Evolutionary conservation across 768 basidiomycete species (phyloP).

Genomic region (Lactifluus subvellereus): DNA sequence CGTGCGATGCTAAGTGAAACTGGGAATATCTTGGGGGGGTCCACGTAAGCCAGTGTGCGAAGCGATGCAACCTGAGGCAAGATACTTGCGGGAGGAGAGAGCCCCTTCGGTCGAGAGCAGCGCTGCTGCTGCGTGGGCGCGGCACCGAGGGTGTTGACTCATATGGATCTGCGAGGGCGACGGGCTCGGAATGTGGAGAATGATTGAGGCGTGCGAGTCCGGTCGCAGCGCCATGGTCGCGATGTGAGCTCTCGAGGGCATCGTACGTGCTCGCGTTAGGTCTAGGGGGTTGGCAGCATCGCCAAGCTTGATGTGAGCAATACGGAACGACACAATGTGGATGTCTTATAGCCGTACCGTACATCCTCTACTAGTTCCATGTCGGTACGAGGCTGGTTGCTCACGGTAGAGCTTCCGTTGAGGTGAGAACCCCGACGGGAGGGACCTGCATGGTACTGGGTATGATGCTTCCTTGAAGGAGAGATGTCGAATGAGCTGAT

Average conservation of each 20-base stretch:
- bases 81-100: constrained; percentile 8
- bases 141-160: constrained; percentile 3
- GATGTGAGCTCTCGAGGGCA: not conserved
- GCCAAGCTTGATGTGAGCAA: not conserved
- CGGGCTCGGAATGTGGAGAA: constrained; percentile 16
- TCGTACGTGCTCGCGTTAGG: not conserved
- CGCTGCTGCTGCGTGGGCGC: constrained; percentile 17
- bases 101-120: constrained; percentile 8
- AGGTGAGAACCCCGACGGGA: constrained; percentile 3
- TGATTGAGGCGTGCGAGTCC: constrained; percentile 4
- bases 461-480: not conserved
- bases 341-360: not conserved
- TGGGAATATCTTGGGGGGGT: constrained; percentile 11
- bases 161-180: not conserved
- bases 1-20: not conserved
- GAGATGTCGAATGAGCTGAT: constrained; percentile 19
- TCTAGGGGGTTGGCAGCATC: not conserved
- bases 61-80: constrained; percentile 3
- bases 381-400: not conserved
- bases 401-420: constrained; percentile 4
- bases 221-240: not conserved
- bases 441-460: not conserved
- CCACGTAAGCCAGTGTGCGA: constrained; percentile 11
- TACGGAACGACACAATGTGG: too few species aligned
- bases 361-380: not conserved